A percentile compares a stretch with the other conserved stretches of the same genome.
These are phyloP conservation scores for Pichia sp. DNA, from an alignment of 1,139 yeast species.

Conservation along the genomic window DNA sequence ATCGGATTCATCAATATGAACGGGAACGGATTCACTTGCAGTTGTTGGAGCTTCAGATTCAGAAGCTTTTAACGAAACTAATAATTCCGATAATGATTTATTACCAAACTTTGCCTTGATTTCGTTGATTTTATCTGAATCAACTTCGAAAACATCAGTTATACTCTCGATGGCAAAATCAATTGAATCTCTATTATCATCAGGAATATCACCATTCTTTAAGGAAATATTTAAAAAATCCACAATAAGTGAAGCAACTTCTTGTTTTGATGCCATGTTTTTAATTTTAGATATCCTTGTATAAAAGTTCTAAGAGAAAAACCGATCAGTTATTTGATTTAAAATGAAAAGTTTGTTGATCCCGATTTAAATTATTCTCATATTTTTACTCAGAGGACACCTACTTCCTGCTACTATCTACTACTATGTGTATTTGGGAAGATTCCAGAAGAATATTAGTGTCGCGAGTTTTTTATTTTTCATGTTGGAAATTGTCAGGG, in stretches of 20 bases:
- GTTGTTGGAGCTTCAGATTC: constrained; percentile 10
- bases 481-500: too few species aligned
- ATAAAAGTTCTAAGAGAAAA: too few species aligned
- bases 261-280: constrained; percentile 41
- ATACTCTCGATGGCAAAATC: constrained; percentile 94
- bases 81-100: constrained; percentile 42
- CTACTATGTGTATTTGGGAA: too few species aligned
- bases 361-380: too few species aligned
- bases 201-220: constrained; percentile 56
- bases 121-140: constrained; percentile 39
- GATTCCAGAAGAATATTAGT: too few species aligned
- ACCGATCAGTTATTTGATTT: too few species aligned
- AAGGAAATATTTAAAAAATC: constrained; percentile 62
- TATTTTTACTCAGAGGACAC: too few species aligned
- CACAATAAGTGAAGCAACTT: constrained; percentile 70
- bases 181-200: constrained; percentile 84
- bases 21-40: constrained; percentile 32
- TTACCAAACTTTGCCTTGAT: constrained; percentile 41
- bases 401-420: too few species aligned
- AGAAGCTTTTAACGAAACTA: constrained; percentile 22
- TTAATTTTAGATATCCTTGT: neutral
- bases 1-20: constrained; percentile 38
- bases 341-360: too few species aligned
- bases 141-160: constrained; percentile 77
- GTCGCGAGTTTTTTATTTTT: too few species aligned